phyloP scores from a whole-genome alignment of 345 rosid genomes.

The Pseudoturritis turrita region DNA sequence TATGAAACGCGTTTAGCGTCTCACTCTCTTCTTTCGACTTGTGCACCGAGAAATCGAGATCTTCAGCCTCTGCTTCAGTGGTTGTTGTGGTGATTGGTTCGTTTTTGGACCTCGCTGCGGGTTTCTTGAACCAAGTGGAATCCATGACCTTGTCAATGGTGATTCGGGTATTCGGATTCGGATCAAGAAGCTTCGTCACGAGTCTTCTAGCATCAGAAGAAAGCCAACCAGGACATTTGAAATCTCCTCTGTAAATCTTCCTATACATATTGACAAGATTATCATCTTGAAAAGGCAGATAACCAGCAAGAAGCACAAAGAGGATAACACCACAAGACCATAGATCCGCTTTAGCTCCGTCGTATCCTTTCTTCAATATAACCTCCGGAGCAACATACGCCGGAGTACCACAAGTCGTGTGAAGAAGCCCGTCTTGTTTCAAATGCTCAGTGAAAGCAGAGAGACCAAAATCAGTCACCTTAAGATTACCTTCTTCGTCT shows the following conservation, averaged over 20 bases:
- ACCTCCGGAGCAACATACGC: conserved; percentile 95
- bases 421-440: conserved; percentile 72
- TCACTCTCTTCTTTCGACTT: conserved; percentile 46
- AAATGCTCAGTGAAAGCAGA: conserved; percentile 72
- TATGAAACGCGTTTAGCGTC: conserved; percentile 81
- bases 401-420: conserved; percentile 90
- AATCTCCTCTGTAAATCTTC: conserved; percentile 82
- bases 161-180: conserved; percentile 63
- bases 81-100: conserved; percentile 17
- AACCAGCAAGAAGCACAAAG: conserved; percentile 82
- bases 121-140: conserved; percentile 72
- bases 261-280: conserved; percentile 76
- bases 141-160: conserved; percentile 56
- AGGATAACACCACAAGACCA: conserved; percentile 98
- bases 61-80: conserved; percentile 29
- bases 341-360: conserved; percentile 84
- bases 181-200: conserved; percentile 80
- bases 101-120: conserved; percentile 28
- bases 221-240: conserved; percentile 89
- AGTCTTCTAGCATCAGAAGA: conserved; percentile 72
- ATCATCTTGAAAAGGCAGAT: conserved; percentile 80
- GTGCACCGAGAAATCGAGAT: neutral
- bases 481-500: conserved; percentile 70
- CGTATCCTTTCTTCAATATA: conserved; percentile 75
- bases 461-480: conserved; percentile 88